These are phyloP conservation scores for Zygnema circumcarinatum DNA, from an alignment of 139 green algal genomes.

Conservation along the genomic window DNA sequence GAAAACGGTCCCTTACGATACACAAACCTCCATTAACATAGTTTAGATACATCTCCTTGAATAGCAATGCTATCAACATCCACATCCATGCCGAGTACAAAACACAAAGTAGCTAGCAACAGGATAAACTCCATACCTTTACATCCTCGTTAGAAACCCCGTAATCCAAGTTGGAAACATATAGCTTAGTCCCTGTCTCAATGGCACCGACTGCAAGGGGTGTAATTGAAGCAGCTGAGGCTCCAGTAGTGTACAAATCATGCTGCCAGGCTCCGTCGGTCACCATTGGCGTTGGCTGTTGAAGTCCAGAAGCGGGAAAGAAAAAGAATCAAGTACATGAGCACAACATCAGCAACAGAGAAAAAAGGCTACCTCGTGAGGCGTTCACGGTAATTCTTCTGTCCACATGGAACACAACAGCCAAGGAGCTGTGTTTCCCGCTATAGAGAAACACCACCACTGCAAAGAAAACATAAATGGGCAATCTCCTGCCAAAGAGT, in stretches of 20 bases:
- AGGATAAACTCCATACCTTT: constrained; percentile 53
- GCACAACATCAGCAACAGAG: too few species aligned
- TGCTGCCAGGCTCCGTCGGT: constrained; percentile 47
- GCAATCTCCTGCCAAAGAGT: background rate
- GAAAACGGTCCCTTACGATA: too few species aligned
- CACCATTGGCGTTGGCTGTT: constrained; percentile 44
- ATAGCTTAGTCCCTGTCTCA: constrained; percentile 63
- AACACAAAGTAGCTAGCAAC: background rate
- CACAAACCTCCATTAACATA: too few species aligned
- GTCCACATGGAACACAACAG: too few species aligned
- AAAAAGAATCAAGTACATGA: too few species aligned
- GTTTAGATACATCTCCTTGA: too few species aligned
- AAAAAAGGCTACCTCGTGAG: too few species aligned
- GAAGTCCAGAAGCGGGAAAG: background rate
- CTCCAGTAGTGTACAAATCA: constrained; percentile 37
- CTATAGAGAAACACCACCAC: too few species aligned
- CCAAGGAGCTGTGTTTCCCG: too few species aligned
- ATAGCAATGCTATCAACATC: too few species aligned
- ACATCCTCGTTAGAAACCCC: constrained; percentile 65
- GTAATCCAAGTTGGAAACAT: constrained; percentile 67
- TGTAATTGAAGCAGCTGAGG: constrained; percentile 12
- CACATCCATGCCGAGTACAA: too few species aligned
- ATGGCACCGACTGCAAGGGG: constrained; percentile 21
- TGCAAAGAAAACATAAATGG: constrained; percentile 14
- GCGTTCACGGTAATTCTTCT: too few species aligned